Base-by-base conservation (phyloP, 164 flowering plant species). In the Vitis rupestris region DNA sequence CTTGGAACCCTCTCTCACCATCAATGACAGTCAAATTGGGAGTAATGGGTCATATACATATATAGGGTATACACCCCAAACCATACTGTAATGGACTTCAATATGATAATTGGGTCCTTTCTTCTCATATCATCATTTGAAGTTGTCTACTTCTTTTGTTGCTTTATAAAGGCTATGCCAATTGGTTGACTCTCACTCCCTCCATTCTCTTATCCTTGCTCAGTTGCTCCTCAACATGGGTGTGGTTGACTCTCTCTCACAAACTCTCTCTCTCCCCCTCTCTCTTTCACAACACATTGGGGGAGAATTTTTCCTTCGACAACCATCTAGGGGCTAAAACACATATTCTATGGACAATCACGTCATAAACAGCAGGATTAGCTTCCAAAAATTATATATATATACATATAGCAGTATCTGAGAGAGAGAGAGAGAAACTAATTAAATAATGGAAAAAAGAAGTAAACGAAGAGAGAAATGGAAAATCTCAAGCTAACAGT, bases 21-120 rank as follows among this genome's bases (percentile, higher is more conserved):
- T 72, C 79, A 61, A 50, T 50, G 48, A 50, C 54, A 64, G 75
- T 71, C 73, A 78, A 74, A 71, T 14, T 3, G 7, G 27, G 51
- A 37, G 15, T 10, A 23, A 65, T 56, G 62, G 73, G 72, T 63
- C 48, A 53, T 68, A 31, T 30, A 61, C 4, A n/a, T 61, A 29
- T 7, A 61, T 27, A 47, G 14, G 15, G 23, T 13, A 50, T 59
- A 59, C 16, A 52, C 7, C 31, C 57, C 63, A 54, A 64, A 57
- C 65, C 30, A 52, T 27, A 64, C 50, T 63, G 51, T 49, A 37
- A 62, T 55, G 64, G 59, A 15, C 64, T 68, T 59, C 23, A 64
- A 51, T 31, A 30, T 69, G 61, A 69, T 47, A 19, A 44, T 59
- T 64, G 74, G 63, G 63, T 71, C 74, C 69, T 74, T 69, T 69